Conservation (phyloP, 208 protist genomes). For the Acanthamoeba triangularis region DNA sequence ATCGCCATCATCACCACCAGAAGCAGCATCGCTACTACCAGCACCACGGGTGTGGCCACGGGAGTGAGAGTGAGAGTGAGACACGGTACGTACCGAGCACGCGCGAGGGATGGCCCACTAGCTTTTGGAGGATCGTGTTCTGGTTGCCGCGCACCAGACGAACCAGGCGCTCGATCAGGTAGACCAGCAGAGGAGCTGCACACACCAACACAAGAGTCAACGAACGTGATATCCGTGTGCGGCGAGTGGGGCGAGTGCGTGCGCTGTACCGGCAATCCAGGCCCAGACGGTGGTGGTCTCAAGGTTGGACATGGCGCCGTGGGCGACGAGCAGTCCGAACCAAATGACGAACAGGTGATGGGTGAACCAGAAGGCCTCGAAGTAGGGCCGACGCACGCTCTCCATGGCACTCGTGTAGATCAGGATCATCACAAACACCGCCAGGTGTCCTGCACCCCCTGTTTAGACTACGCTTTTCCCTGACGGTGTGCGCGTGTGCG, state of each 20-base stretch:
- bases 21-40: no score
- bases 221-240: background rate
- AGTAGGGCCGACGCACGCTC: conserved; percentile 87
- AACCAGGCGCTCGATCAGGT: conserved; percentile 89
- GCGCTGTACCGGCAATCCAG: conserved; percentile 25
- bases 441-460: conserved; percentile 84
- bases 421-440: conserved; percentile 88
- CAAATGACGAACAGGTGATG: conserved; percentile 94
- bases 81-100: conserved; percentile 72
- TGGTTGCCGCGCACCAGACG: conserved; percentile 83
- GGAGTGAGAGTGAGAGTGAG: no score
- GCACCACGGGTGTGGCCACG: no score
- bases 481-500: no score
- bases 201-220: background rate
- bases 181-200: conserved; percentile 84
- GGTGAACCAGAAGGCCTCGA: conserved; percentile 93
- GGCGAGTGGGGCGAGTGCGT: background rate
- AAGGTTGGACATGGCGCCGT: conserved; percentile 82
- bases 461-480: no score
- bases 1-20: no score
- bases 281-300: conserved; percentile 73
- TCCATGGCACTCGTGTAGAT: conserved; percentile 88
- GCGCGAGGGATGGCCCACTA: conserved; percentile 24
- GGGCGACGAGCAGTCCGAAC: conserved; percentile 86
- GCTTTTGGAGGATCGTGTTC: conserved; percentile 83